phyloP scores from a whole-genome alignment of 768 basidiomycete genomes.

The Xerocomellus intermedius region DNA sequence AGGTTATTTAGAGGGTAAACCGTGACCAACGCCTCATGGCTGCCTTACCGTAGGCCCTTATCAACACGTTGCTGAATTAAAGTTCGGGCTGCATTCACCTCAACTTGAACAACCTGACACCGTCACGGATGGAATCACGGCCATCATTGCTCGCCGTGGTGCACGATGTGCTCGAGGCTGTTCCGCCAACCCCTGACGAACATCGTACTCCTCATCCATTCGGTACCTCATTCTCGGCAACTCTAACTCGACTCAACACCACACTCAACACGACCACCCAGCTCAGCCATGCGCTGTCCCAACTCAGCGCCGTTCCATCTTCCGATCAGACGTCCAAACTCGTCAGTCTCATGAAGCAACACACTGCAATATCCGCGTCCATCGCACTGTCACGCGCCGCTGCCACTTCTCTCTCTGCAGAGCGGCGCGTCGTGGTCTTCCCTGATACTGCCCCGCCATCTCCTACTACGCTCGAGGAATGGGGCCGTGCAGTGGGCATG shows the following conservation, averaged over 20 bases:
- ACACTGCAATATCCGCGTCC: slow-evolving; percentile 42
- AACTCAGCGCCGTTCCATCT: slow-evolving; percentile 43
- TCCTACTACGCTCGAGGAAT: slow-evolving; percentile 48
- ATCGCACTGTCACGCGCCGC: slow-evolving; percentile 26
- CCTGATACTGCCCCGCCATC: slow-evolving; percentile 30
- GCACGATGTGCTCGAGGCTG: slow-evolving; percentile 28
- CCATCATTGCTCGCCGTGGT: slow-evolving; percentile 27
- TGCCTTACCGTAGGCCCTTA: background rate
- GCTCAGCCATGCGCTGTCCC: slow-evolving; percentile 50
- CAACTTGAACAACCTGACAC: too few species aligned
- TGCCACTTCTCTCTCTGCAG: slow-evolving; percentile 21
- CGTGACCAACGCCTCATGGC: background rate
- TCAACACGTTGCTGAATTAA: too few species aligned
- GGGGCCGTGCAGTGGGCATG: slow-evolving; percentile 68
- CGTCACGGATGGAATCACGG: slow-evolving; percentile 4
- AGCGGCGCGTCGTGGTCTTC: slow-evolving; percentile 21
- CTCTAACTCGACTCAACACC: slow-evolving; percentile 43
- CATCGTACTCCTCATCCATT: slow-evolving; percentile 25
- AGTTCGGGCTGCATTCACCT: too few species aligned
- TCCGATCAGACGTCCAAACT: slow-evolving; percentile 64
- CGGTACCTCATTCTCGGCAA: slow-evolving; percentile 15
- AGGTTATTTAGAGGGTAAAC: background rate
- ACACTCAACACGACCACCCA: slow-evolving; percentile 52
- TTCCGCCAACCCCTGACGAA: slow-evolving; percentile 18
- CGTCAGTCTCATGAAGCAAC: slow-evolving; percentile 65